These are phyloP conservation scores for Smittium mucronatum DNA, from an alignment of 371 early-diverging fungal species.

Conservation along the genomic window DNA sequence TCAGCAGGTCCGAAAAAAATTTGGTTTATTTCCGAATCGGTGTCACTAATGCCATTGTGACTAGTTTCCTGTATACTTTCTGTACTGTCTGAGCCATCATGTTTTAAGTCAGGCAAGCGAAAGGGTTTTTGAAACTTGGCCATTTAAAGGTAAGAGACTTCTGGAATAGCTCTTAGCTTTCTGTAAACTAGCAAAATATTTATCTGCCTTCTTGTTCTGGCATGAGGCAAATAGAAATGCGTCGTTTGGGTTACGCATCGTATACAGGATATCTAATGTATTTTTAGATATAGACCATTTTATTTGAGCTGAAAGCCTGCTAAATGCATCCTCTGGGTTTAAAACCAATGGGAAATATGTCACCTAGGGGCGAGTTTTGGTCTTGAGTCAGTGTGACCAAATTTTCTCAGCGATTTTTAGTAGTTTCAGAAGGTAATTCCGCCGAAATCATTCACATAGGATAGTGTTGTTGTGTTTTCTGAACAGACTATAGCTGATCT, in stretches of 20 bases:
- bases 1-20: not conserved
- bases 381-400: not conserved
- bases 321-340: not conserved
- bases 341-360: not conserved
- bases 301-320: not conserved
- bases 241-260: not conserved
- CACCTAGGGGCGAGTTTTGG: not conserved
- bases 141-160: not conserved
- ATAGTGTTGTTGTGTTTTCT: slow-evolving; percentile 1
- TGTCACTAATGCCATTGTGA: not conserved
- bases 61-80: not conserved
- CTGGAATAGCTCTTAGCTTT: not conserved
- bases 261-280: not conserved
- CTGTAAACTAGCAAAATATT: not conserved
- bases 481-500: not conserved
- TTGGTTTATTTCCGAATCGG: not conserved
- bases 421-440: not conserved
- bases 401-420: not conserved
- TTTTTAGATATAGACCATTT: not conserved
- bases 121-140: not conserved
- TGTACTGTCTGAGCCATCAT: not conserved
- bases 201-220: not conserved
- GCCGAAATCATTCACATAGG: not conserved
- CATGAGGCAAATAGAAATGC: not conserved
- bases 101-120: not conserved